A percentile compares a stretch with the other conserved stretches of the same genome.
Conservation (phyloP, 805 yeast species). For the Kodamaea laetipori region DNA sequence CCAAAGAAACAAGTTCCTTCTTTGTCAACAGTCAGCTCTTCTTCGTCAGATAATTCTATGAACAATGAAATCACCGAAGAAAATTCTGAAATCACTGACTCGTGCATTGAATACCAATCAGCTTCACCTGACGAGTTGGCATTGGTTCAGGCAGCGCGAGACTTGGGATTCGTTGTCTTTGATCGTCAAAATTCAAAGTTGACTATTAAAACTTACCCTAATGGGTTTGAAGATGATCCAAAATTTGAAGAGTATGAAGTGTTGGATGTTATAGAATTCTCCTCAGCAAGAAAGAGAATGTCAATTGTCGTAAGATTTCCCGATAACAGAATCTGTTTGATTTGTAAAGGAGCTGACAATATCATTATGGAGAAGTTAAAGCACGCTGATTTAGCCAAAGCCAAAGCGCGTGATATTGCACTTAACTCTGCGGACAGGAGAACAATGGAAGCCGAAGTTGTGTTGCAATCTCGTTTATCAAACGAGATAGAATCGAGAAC, state of each 20-base stretch:
- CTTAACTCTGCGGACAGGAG: slow-evolving; percentile 62
- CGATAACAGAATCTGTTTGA: slow-evolving; percentile 67
- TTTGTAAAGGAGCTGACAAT: slow-evolving; percentile 97
- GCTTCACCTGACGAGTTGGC: slow-evolving; percentile 98
- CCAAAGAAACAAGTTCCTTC: slow-evolving; percentile 54
- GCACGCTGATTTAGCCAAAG: slow-evolving; percentile 56
- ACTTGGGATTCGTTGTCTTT: slow-evolving; percentile 84
- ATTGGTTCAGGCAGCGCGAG: slow-evolving; percentile 90
- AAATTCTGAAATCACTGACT: slow-evolving; percentile 22
- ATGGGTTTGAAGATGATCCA: slow-evolving; percentile 71
- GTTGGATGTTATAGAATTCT: slow-evolving; percentile 80
- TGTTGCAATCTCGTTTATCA: slow-evolving; percentile 57
- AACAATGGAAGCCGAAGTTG: slow-evolving; percentile 73
- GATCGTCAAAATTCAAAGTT: slow-evolving; percentile 64
- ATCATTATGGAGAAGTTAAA: slow-evolving; percentile 75
- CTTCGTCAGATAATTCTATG: neutral
- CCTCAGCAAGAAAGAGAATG: slow-evolving; percentile 91
- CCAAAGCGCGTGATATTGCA: slow-evolving; percentile 66
- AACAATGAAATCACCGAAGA: slow-evolving; percentile 1
- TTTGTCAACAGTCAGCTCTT: neutral
- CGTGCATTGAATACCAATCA: slow-evolving; percentile 76
- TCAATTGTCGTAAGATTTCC: slow-evolving; percentile 82
- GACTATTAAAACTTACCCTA: slow-evolving; percentile 75
- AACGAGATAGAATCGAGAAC: slow-evolving; percentile 32
- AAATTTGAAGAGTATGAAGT: slow-evolving; percentile 69